Evolutionary conservation across 108 stramenopile genomes (phyloP).

Genomic region (Discostella stelligeroides): DNA sequence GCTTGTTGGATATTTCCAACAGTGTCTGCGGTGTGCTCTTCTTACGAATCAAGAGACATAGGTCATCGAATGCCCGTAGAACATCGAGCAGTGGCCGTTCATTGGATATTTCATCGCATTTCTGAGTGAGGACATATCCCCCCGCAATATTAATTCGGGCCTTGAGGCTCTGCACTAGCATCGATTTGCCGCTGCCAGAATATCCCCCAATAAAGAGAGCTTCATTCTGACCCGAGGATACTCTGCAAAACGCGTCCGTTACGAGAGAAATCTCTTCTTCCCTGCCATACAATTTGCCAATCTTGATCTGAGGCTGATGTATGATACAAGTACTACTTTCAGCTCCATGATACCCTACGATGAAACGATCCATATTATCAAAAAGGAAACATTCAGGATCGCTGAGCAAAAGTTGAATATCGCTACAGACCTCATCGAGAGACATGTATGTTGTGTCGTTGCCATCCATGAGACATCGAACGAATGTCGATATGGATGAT

Average conservation of each 20-base stretch:
- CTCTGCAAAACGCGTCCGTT: slow-evolving; percentile 29
- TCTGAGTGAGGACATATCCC: slow-evolving; percentile 27
- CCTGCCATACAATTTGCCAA: slow-evolving; percentile 27
- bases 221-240: slow-evolving; percentile 28
- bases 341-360: not conserved
- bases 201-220: slow-evolving; percentile 29
- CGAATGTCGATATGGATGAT: too few species aligned
- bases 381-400: slow-evolving; percentile 25
- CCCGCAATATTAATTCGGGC: slow-evolving; percentile 19
- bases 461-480: slow-evolving; percentile 4
- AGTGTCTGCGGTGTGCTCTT: slow-evolving; percentile 5
- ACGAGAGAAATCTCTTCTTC: slow-evolving; percentile 19
- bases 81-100: slow-evolving; percentile 23
- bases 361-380: not conserved
- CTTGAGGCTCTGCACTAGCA: slow-evolving; percentile 20
- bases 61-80: slow-evolving; percentile 27
- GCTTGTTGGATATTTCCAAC: slow-evolving; percentile 6
- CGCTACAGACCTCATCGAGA: slow-evolving; percentile 15
- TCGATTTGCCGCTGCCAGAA: slow-evolving; percentile 33
- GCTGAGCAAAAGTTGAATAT: slow-evolving; percentile 23
- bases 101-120: slow-evolving; percentile 33
- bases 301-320: slow-evolving; percentile 1
- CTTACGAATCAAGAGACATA: slow-evolving; percentile 15
- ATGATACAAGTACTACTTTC: not conserved
- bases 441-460: slow-evolving; percentile 18